Percentiles rank a stretch among this genome's conserved stretches.
phyloP scores from a whole-genome alignment of 495 filamentous ascomycete species.

The Penicillium nucicola region DNA sequence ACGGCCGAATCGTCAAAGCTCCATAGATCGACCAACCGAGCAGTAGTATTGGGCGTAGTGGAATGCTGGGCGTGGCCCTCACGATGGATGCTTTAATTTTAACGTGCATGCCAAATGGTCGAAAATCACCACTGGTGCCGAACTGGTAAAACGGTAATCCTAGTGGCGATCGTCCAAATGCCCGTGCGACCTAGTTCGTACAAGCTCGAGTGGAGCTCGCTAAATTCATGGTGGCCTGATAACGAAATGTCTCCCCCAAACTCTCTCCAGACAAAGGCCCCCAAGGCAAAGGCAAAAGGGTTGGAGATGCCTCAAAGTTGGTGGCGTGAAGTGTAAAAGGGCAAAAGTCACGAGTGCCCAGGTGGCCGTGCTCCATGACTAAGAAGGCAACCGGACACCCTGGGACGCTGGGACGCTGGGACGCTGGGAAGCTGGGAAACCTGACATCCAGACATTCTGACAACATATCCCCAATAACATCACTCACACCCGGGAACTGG shows the following conservation, averaged over 20 bases:
- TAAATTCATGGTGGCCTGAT: no score
- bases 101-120: constrained; percentile 8
- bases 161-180: constrained; percentile 36
- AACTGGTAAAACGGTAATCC: constrained; percentile 25
- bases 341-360: not conserved
- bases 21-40: no score
- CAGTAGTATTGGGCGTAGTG: constrained; percentile 10
- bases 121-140: not conserved
- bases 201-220: constrained; percentile 5
- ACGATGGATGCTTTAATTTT: constrained; percentile 23
- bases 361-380: not conserved
- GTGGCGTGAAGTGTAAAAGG: constrained; percentile 4
- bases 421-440: no score
- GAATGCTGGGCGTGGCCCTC: constrained; percentile 14
- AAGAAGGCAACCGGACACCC: no score
- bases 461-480: no score
- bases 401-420: no score
- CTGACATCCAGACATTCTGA: no score
- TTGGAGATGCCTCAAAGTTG: not conserved
- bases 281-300: not conserved
- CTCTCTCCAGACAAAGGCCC: no score
- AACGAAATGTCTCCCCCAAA: no score
- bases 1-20: no score
- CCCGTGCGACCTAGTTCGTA: constrained; percentile 13
- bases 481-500: no score